Evolutionary conservation across 2,329 filamentous ascomycete species (phyloP).

Genomic region (Trichoderma endophyticum): DNA sequence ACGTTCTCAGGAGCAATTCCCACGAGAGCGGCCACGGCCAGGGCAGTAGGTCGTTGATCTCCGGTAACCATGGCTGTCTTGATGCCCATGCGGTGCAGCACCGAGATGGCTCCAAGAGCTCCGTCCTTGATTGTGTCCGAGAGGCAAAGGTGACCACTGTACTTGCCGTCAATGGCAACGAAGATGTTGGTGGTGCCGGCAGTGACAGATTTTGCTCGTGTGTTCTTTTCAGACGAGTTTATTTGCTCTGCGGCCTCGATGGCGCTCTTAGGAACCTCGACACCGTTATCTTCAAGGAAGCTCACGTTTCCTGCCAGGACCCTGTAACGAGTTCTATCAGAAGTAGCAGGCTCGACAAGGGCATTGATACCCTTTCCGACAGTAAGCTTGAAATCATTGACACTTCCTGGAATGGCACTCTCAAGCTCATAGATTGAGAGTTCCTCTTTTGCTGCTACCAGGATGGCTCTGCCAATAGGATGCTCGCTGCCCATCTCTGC

Average conservation of each 20-base stretch:
- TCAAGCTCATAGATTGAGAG: slow-evolving; percentile 66
- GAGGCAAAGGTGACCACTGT: slow-evolving; percentile 78
- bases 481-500: slow-evolving; percentile 95
- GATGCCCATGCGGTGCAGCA: slow-evolving; percentile 80
- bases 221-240: slow-evolving; percentile 43
- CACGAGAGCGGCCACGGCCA: slow-evolving; percentile 77
- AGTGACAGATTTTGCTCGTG: slow-evolving; percentile 32
- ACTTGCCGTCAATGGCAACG: slow-evolving; percentile 77
- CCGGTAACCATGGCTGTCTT: slow-evolving; percentile 90
- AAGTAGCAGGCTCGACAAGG: slow-evolving; percentile 70
- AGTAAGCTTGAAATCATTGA: slow-evolving; percentile 78
- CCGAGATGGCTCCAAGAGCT: slow-evolving; percentile 74
- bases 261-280: slow-evolving; percentile 63
- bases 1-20: slow-evolving; percentile 76
- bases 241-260: slow-evolving; percentile 61
- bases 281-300: slow-evolving; percentile 69
- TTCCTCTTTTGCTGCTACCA: slow-evolving; percentile 70
- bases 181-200: slow-evolving; percentile 84
- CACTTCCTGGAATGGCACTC: slow-evolving; percentile 73
- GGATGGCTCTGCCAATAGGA: slow-evolving; percentile 86
- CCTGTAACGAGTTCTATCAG: slow-evolving; percentile 67
- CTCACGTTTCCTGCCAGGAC: slow-evolving; percentile 81
- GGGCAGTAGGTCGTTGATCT: slow-evolving; percentile 79
- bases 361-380: slow-evolving; percentile 86
- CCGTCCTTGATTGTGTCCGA: slow-evolving; percentile 90